Evolutionary conservation across 441 rosid genomes (phyloP), one percentile per base, ranked within the genome.

Genomic region (Gossypium gossypioides): DNA sequence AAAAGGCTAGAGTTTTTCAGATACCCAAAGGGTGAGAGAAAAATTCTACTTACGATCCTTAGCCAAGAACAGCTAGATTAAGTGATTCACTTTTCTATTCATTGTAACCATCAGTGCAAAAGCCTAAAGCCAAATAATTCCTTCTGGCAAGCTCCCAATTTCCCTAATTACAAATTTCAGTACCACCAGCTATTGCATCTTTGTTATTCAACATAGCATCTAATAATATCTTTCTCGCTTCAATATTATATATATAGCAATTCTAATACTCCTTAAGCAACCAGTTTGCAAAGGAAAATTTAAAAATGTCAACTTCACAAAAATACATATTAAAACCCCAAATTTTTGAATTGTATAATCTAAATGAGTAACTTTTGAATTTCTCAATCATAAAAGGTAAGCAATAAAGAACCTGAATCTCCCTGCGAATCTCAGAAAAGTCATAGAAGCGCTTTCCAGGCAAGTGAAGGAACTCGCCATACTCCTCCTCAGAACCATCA

Each of bases 371-470:
- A 48, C 22, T n/a, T 48, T 48, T 67, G 22, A 66, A n/a, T 51
- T 46, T 12, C 19, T 37, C 21, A 24, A 40, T 18, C 37, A 70
- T 37, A 76, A 59, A 50, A 57, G n/a, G 22, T 21, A 15, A 44
- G 52, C 6, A 69, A 62, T 9, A 58, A 37, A 54, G 18, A n/a
- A 87, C 96, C 90, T 87, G 85, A 83, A 90, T 88, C 81, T 90
- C 96, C 52, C 87, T 80, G 54, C 96, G 88, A 79, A 88, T 87
- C 79, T 88, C 89, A 10, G 93, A 77, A 83, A 90, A 90, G 77
- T 90, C 93, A 68, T 64, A 74, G 76, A 90, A 86, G 67, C 85
- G 84, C 77, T 84, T 86, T 12, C 90, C 90, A 34, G 91, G 90
- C 71, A 86, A 72, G 74, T 90, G 96, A 29, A 88, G 80, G 76